These are phyloP conservation scores for Trichopus zeylanicus DNA, from an alignment of 116 monocot genomes.

Conservation along the genomic window DNA sequence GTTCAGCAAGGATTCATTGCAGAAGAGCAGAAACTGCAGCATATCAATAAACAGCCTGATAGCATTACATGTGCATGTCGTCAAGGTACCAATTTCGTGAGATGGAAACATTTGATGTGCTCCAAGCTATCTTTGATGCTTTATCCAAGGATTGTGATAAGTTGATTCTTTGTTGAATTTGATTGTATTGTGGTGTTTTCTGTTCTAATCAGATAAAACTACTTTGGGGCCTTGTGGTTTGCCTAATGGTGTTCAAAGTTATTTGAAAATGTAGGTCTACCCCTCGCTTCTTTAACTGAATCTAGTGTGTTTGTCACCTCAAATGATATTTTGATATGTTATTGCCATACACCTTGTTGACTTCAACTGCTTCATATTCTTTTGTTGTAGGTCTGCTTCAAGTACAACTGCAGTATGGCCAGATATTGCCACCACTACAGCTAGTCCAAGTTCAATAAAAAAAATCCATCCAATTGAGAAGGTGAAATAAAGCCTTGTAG, in stretches of 20 bases:
- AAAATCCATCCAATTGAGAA: neutral
- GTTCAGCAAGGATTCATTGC: constrained; percentile 6
- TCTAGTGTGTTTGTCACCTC: neutral
- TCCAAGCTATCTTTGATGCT: too few species aligned
- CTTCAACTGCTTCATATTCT: neutral
- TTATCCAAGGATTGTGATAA: too few species aligned
- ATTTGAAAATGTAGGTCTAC: constrained; percentile 12
- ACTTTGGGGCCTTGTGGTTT: neutral
- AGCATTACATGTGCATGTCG: neutral
- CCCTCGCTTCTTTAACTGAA: neutral
- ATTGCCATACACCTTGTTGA: neutral
- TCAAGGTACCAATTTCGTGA: constrained; percentile 6
- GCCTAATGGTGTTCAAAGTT: constrained; percentile 6
- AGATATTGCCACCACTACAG: neutral
- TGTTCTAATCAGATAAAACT: constrained; percentile 6
- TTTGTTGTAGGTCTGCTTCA: constrained; percentile 16
- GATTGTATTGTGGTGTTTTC: neutral
- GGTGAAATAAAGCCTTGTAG: neutral
- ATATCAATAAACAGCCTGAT: neutral
- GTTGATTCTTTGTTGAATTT: too few species aligned
- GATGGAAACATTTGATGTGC: too few species aligned
- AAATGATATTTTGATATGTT: neutral
- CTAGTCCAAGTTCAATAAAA: neutral
- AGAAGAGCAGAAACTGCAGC: constrained; percentile 1
- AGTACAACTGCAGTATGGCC: constrained; percentile 4